Percentiles rank a stretch among this genome's conserved stretches.
phyloP scores from a whole-genome alignment of 2,329 filamentous ascomycete genomes.

The Mollisia scopiformis region DNA sequence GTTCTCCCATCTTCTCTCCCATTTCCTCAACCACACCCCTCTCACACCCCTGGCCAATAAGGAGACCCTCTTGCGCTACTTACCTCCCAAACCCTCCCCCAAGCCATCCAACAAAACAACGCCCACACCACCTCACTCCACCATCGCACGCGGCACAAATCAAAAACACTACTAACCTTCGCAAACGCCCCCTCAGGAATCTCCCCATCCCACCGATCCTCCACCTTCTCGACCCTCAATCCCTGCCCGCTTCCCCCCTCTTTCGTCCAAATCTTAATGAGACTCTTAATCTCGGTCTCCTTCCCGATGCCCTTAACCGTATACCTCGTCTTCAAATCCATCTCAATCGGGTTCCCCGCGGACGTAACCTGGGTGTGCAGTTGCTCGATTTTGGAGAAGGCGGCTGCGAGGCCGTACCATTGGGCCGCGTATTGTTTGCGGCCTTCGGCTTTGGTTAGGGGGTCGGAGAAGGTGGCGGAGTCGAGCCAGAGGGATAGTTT shows the following conservation, averaged over 20 bases:
- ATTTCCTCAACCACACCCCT: not conserved
- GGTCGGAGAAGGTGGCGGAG: slow-evolving; percentile 60
- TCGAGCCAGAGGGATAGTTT: slow-evolving; percentile 64
- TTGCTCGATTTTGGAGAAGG: slow-evolving; percentile 61
- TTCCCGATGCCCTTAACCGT: slow-evolving; percentile 54
- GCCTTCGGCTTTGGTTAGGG: slow-evolving; percentile 59
- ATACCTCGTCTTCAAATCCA: slow-evolving; percentile 58
- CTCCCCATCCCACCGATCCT: slow-evolving; percentile 58
- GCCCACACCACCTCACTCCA: slow-evolving; percentile 35
- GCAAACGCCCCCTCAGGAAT: slow-evolving; percentile 51
- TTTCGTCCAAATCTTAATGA: slow-evolving; percentile 49
- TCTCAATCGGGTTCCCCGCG: slow-evolving; percentile 60
- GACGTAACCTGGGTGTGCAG: slow-evolving; percentile 55
- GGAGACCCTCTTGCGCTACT: slow-evolving; percentile 23
- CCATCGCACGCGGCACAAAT: slow-evolving; percentile 40
- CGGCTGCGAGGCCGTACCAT: slow-evolving; percentile 61
- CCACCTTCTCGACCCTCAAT: slow-evolving; percentile 51
- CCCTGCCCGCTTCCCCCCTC: slow-evolving; percentile 30
- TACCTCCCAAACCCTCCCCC: slow-evolving; percentile 44
- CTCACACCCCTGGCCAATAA: not conserved
- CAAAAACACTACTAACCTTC: slow-evolving; percentile 35
- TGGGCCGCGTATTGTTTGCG: slow-evolving; percentile 52
- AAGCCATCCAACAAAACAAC: slow-evolving; percentile 42
- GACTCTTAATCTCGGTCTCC: slow-evolving; percentile 52
- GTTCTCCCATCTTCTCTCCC: not conserved